Evolutionary conservation across 2,329 filamentous ascomycete genomes (phyloP).

Genomic region (Dothideomycetidae sp.): DNA sequence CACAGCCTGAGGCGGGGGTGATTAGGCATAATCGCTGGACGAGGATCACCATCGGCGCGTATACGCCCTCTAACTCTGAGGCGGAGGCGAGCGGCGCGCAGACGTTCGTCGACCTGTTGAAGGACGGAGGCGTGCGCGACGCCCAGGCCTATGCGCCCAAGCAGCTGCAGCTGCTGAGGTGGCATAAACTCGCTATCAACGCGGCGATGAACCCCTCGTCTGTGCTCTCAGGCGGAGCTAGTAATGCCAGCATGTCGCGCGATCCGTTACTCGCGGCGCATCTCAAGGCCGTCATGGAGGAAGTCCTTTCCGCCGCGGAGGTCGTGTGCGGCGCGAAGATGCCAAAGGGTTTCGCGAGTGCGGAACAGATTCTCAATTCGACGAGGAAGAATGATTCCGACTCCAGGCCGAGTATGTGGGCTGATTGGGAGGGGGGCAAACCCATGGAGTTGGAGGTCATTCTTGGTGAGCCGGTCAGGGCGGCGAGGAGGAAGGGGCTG

Average conservation of each 20-base stretch:
- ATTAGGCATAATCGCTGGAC: constrained; percentile 63
- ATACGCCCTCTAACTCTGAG: constrained; percentile 32
- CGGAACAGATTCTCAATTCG: constrained; percentile 48
- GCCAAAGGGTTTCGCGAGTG: constrained; percentile 44
- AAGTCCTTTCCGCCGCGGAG: constrained; percentile 51
- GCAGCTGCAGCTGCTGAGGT: constrained; percentile 54
- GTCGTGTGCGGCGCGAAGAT: constrained; percentile 48
- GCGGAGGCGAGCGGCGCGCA: constrained; percentile 27
- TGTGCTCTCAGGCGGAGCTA: constrained; percentile 49
- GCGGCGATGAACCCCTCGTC: constrained; percentile 60
- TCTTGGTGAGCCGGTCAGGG: constrained; percentile 53
- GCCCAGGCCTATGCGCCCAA: constrained; percentile 49
- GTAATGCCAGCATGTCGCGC: constrained; percentile 51
- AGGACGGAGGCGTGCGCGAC: constrained; percentile 49
- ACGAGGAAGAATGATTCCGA: constrained; percentile 48
- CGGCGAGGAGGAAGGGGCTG: constrained; percentile 47
- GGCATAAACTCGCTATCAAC: constrained; percentile 68
- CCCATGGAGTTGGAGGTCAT: constrained; percentile 60
- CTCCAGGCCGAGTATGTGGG: constrained; percentile 48
- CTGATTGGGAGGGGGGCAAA: constrained; percentile 54
- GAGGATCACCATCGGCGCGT: constrained; percentile 54
- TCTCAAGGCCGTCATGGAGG: constrained; percentile 52
- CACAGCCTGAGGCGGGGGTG: constrained; percentile 47
- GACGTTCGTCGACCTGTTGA: constrained; percentile 41
- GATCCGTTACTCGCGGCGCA: constrained; percentile 50